A percentile compares a stretch with the other conserved stretches of the same genome.
Conservation (phyloP, 2,329 filamentous ascomycete genomes). For the Colletotrichum camelliae region DNA sequence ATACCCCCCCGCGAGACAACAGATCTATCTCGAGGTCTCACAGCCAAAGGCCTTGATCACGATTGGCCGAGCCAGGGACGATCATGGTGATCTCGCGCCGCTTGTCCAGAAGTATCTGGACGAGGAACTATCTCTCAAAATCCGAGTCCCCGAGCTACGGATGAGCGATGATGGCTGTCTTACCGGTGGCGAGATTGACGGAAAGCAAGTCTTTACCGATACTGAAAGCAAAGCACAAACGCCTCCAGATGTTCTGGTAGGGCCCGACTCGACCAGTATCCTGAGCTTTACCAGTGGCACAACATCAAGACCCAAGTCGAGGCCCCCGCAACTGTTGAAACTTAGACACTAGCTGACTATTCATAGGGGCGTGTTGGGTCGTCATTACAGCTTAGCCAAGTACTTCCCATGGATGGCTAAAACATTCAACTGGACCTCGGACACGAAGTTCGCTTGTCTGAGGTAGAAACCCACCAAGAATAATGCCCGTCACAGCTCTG, state of each 20-base stretch:
- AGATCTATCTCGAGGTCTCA: not conserved
- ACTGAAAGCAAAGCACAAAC: constrained; percentile 55
- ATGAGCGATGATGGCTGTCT: constrained; percentile 75
- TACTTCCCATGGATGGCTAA: constrained; percentile 98
- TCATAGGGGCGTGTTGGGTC: constrained; percentile 72
- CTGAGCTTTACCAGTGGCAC: constrained; percentile 76
- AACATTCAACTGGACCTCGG: constrained; percentile 56
- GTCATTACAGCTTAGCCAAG: constrained; percentile 83
- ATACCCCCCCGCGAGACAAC: constrained; percentile 82
- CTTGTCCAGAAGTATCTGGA: constrained; percentile 62
- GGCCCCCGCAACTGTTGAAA: not conserved
- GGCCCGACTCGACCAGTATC: constrained; percentile 83
- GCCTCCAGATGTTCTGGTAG: constrained; percentile 76
- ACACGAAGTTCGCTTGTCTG: not conserved
- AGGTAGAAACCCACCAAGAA: not conserved
- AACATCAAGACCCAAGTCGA: constrained; percentile 61
- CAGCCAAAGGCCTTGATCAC: constrained; percentile 65
- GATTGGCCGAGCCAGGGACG: constrained; percentile 75
- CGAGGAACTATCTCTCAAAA: constrained; percentile 73
- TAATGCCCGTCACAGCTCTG: not conserved
- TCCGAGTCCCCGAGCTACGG: constrained; percentile 75
- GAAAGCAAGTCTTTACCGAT: constrained; percentile 69
- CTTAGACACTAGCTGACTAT: not conserved
- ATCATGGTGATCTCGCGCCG: constrained; percentile 47
- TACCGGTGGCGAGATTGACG: constrained; percentile 68